A percentile compares a stretch with the other conserved stretches of the same genome.
phyloP scores from a whole-genome alignment of 805 yeast genomes.

The Maudiozyma serrabonitensis region DNA sequence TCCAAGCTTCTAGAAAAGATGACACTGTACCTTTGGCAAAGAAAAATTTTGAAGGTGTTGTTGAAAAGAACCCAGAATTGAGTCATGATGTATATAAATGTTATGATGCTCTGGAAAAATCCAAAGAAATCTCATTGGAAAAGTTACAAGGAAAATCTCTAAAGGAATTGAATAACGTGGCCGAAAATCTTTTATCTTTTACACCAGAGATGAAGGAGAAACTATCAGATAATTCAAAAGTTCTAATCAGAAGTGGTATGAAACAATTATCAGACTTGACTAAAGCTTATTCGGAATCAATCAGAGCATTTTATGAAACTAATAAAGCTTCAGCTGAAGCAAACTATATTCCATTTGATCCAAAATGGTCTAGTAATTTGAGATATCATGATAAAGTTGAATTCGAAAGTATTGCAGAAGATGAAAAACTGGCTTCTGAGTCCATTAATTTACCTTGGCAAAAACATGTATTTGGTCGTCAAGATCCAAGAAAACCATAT shows the following conservation, averaged over 20 bases:
- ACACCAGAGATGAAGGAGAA: conserved; percentile 15
- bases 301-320: conserved; percentile 27
- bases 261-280: conserved; percentile 19
- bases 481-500: conserved; percentile 66
- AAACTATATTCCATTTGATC: conserved; percentile 34
- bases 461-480: conserved; percentile 64
- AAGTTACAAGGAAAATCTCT: conserved; percentile 6
- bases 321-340: conserved; percentile 12
- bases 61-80: conserved; percentile 26
- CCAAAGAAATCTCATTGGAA: conserved; percentile 12
- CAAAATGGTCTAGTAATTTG: conserved; percentile 43
- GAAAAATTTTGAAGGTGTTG: conserved; percentile 30
- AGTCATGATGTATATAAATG: conserved; percentile 15
- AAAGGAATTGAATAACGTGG: conserved; percentile 10
- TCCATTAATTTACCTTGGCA: conserved; percentile 70
- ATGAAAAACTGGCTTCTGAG: conserved; percentile 38
- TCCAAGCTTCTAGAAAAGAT: conserved; percentile 15
- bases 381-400: conserved; percentile 34
- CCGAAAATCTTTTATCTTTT: conserved; percentile 13
- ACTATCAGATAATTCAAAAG: conserved; percentile 17
- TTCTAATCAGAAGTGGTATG: conserved; percentile 20
- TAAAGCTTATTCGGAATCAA: conserved; percentile 15
- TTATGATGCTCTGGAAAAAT: conserved; percentile 17
- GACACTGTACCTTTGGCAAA: conserved; percentile 14
- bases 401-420: conserved; percentile 39